Base-by-base conservation (phyloP, 1,284 basidiomycete genomes). In the Irpex sp. region DNA sequence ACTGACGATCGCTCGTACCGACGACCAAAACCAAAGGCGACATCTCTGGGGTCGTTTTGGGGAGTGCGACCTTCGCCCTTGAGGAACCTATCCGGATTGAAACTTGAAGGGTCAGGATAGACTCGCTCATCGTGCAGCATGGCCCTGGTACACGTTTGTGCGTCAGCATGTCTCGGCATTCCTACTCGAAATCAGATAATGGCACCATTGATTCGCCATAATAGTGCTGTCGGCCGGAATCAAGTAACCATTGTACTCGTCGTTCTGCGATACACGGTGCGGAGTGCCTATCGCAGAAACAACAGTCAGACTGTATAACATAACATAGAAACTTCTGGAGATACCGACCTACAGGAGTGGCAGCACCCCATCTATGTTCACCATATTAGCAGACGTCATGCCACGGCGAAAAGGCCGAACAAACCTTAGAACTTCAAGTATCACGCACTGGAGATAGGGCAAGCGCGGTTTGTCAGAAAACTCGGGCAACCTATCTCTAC, bases 401-500 rank as follows among this genome's bases (percentile, higher is more conserved):
- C 9, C 19, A 50, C 47, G 15, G 19, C 3, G 15, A n/a, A 1
- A 46, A 1, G 35, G 1, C 33, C 15, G 37, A 17, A 15, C 61
- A 5, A 21, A 66, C 58, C 65, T 55, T 9, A 76, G 43, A 4
- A 68, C 64, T 65, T 79, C 78, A 57, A 72, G 70, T 5, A 77
- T 65, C 26, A 74, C 66, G 0, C 73, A 74, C 9, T 71, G 63
- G 46, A 77, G 67, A 63, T 76, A 77, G 1, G 76, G 74, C 9
- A 78, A 63, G 3, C 63, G 63, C 2, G 65, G 54, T 43, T 70
- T 61, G 61, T 79, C 77, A 2, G 63, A 67, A 56, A 77, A 73
- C 13, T 62, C 69, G 0, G 78, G 77, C 0, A 78, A 64, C 13
- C 76, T 63, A 26, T 65, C 54, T 0, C 50, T 50, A 8, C 76